Conservation (phyloP, 805 yeast species). For the Yarrowia yakushimensis region DNA sequence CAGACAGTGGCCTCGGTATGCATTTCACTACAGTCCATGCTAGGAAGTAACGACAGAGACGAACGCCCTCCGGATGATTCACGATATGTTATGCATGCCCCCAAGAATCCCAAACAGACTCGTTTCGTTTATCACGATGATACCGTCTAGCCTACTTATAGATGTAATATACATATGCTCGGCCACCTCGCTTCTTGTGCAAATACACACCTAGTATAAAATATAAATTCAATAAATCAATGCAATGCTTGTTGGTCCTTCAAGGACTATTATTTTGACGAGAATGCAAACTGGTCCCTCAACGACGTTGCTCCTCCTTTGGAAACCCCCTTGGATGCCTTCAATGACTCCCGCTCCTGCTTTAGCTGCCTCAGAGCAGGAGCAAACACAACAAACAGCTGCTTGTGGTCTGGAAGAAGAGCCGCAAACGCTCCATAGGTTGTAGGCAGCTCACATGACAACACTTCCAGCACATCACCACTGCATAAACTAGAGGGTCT, state of each 20-base stretch:
- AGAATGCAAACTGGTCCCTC: not conserved
- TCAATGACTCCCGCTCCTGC: not conserved
- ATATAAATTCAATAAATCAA: constrained; percentile 1
- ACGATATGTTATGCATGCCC: constrained; percentile 50
- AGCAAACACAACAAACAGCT: not conserved
- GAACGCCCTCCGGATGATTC: constrained; percentile 59
- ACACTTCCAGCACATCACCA: not conserved
- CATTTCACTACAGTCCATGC: constrained; percentile 63
- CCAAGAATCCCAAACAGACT: constrained; percentile 51
- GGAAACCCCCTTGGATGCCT: not conserved
- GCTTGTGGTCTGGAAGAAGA: constrained; percentile 1
- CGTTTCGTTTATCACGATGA: constrained; percentile 62
- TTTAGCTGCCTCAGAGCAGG: not conserved
- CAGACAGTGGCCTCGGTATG: constrained; percentile 41
- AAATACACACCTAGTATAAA: not conserved
- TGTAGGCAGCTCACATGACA: not conserved
- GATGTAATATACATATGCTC: not conserved
- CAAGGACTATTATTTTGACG: not conserved
- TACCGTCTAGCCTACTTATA: constrained; percentile 30
- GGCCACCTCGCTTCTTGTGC: not conserved
- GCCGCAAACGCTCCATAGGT: not conserved
- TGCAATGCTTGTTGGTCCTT: no score
- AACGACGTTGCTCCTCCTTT: not conserved
- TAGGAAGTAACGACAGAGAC: constrained; percentile 46
- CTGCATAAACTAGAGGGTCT: not conserved